Percentiles rank a stretch among this genome's conserved stretches.
These are phyloP conservation scores for Bocquillonia castaneifolia DNA, from an alignment of 441 rosid genomes.

Conservation along the genomic window DNA sequence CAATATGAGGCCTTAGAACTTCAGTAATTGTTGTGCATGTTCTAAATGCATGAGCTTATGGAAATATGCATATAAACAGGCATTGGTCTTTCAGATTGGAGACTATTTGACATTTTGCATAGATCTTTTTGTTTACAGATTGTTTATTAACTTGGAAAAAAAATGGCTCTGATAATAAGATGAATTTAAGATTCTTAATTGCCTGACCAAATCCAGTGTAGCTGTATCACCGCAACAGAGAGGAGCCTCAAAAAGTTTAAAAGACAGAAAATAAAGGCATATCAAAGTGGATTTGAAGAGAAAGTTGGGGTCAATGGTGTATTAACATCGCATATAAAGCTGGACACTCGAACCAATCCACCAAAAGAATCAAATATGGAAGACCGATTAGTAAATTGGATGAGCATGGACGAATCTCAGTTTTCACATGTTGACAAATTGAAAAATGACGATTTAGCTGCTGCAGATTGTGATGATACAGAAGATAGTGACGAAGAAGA, in stretches of 20 bases:
- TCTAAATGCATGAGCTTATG: not conserved
- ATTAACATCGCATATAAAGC: conserved; percentile 19
- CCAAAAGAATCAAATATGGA: conserved; percentile 14
- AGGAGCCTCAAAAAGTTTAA: conserved; percentile 33
- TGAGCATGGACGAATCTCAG: conserved; percentile 35
- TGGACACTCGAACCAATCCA: conserved; percentile 4
- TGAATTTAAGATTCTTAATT: too few species aligned
- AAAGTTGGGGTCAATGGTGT: conserved; percentile 19
- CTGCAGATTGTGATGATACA: conserved; percentile 29
- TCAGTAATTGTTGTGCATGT: not conserved
- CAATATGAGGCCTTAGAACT: not conserved
- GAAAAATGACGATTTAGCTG: conserved; percentile 29
- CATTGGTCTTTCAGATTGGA: not conserved
- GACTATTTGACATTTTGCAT: not conserved
- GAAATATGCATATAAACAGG: not conserved
- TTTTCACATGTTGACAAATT: conserved; percentile 26
- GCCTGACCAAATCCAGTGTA: conserved; percentile 27
- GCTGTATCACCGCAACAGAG: conserved; percentile 23
- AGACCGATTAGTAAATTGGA: conserved; percentile 38
- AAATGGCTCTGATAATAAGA: too few species aligned
- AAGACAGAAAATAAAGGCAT: conserved; percentile 31
- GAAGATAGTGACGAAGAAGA: conserved; percentile 36
- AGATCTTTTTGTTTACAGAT: not conserved
- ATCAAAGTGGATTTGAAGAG: conserved; percentile 19
- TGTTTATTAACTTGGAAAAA: too few species aligned